These are phyloP conservation scores for Whalleya microplaca DNA, from an alignment of 2,329 filamentous ascomycete genomes.

Conservation along the genomic window DNA sequence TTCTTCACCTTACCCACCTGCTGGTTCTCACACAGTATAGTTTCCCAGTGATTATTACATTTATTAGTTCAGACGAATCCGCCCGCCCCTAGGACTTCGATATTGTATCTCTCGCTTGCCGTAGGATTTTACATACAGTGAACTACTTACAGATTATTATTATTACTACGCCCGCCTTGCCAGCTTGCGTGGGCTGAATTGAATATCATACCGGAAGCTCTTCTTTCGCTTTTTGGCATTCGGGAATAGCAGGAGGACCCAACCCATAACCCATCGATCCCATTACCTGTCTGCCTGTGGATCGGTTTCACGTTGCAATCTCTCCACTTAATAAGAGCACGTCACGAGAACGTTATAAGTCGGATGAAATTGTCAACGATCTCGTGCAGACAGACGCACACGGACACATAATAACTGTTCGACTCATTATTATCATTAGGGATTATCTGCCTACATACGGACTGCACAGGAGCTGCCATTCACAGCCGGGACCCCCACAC, in stretches of 20 bases:
- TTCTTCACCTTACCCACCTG: slow-evolving; percentile 27
- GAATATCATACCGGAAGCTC: neutral
- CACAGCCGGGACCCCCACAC: slow-evolving; percentile 20
- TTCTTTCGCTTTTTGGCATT: neutral
- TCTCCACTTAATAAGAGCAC: slow-evolving; percentile 19
- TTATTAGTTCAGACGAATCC: neutral
- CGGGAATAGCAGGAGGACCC: neutral
- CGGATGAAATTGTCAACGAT: slow-evolving; percentile 13
- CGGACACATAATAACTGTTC: neutral
- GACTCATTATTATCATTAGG: neutral
- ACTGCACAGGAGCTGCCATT: neutral
- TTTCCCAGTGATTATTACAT: neutral
- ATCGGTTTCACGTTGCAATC: slow-evolving; percentile 25
- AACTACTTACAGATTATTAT: slow-evolving; percentile 12
- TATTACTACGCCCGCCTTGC: slow-evolving; percentile 6
- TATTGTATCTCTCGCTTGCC: neutral
- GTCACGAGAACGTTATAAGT: slow-evolving; percentile 19
- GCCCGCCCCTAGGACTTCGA: neutral
- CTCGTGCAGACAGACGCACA: neutral
- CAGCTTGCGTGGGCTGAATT: neutral
- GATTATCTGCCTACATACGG: neutral
- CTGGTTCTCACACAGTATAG: neutral
- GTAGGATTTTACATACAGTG: slow-evolving; percentile 13
- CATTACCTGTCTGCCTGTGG: slow-evolving; percentile 10
- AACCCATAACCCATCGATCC: slow-evolving; percentile 16